phyloP scores from a whole-genome alignment of 768 basidiomycete species.

The Terana coerulea region DNA sequence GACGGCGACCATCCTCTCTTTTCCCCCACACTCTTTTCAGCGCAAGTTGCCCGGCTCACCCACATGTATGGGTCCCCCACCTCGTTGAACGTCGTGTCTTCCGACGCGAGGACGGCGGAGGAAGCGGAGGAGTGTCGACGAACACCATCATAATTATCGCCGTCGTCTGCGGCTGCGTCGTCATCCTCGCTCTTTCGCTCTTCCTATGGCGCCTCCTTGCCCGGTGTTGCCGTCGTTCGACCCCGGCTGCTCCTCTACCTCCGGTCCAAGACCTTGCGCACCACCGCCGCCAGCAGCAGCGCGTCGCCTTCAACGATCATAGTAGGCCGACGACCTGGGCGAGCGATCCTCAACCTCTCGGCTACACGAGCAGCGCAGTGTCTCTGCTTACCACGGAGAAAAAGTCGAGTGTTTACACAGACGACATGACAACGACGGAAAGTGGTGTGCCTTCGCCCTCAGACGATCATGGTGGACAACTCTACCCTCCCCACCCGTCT shows the following conservation, averaged over 20 bases:
- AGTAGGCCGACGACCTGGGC: constrained; percentile 22
- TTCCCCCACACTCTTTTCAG: constrained; percentile 13
- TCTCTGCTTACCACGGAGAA: constrained; percentile 19
- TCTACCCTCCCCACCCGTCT: constrained; percentile 18
- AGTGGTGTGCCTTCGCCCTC: constrained; percentile 13
- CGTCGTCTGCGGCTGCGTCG: constrained; percentile 42
- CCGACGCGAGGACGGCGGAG: constrained; percentile 11
- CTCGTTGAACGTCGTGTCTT: constrained; percentile 3
- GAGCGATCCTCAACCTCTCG: constrained; percentile 15
- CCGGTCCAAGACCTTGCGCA: constrained; percentile 65
- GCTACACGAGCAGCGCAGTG: constrained; percentile 17
- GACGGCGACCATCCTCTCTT: background rate
- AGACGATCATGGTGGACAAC: background rate
- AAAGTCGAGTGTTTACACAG: constrained; percentile 16
- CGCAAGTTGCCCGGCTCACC: constrained; percentile 3
- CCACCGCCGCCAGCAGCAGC: constrained; percentile 51
- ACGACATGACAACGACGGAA: constrained; percentile 19
- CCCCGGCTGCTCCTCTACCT: constrained; percentile 46
- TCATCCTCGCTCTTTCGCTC: constrained; percentile 34
- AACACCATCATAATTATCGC: constrained; percentile 46
- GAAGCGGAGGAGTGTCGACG: constrained; percentile 18
- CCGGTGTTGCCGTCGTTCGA: constrained; percentile 27
- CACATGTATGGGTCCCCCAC: constrained; percentile 1
- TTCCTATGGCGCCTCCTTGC: constrained; percentile 36
- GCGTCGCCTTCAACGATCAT: constrained; percentile 33